Conservation (phyloP, 768 basidiomycete genomes). For the Trametes coccinea region DNA sequence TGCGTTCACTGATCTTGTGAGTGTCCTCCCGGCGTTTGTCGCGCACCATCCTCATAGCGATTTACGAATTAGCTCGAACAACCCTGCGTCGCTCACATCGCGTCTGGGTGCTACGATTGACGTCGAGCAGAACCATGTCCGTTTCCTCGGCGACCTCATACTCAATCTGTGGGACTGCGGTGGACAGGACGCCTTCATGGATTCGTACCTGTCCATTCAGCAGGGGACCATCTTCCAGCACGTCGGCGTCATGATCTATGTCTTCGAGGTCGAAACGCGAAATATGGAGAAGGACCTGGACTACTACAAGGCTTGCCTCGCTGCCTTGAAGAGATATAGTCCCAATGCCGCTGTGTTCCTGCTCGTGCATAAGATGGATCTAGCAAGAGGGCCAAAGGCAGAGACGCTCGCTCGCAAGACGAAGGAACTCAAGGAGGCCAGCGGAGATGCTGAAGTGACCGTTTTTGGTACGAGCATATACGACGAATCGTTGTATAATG, state of each 20-base stretch:
- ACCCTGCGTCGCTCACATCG: conserved; percentile 87
- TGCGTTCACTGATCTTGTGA: conserved; percentile 99
- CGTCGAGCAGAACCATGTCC: conserved; percentile 96
- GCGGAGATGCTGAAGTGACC: conserved; percentile 58
- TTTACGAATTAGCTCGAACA: conserved; percentile 70
- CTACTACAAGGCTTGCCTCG: conserved; percentile 91
- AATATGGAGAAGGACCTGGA: conserved; percentile 85
- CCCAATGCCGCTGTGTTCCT: conserved; percentile 86
- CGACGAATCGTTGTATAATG: conserved; percentile 91
- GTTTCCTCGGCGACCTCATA: conserved; percentile 93
- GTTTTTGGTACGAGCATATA: conserved; percentile 96
- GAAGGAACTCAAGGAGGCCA: conserved; percentile 70
- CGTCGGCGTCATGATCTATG: conserved; percentile 97
- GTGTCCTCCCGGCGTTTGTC: conserved; percentile 33
- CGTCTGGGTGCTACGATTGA: conserved; percentile 96
- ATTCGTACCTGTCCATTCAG: conserved; percentile 90
- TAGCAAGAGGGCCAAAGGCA: conserved; percentile 66
- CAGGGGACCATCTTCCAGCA: conserved; percentile 95
- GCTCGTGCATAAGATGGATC: conserved; percentile 97
- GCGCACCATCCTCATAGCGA: conserved; percentile 6
- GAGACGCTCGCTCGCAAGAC: conserved; percentile 69
- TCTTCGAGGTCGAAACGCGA: conserved; percentile 90
- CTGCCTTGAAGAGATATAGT: conserved; percentile 75
- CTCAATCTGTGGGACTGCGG: conserved; percentile 99
- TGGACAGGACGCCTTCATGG: conserved; percentile 98